These are phyloP conservation scores for Acorus gramineus DNA, from an alignment of 106 monocot species.

Conservation along the genomic window DNA sequence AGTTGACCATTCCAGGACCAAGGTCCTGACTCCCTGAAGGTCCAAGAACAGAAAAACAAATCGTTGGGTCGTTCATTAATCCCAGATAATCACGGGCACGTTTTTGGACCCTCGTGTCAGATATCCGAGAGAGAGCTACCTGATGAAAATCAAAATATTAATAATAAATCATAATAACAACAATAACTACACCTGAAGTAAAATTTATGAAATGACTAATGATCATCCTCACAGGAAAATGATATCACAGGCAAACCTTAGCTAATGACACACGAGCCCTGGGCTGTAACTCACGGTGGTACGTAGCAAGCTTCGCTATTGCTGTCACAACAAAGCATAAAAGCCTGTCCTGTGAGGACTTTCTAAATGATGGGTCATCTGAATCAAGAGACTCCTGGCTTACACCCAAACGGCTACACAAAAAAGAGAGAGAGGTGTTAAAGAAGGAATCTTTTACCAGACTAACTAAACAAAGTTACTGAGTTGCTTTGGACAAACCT, in stretches of 20 bases:
- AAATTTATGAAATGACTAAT: not conserved
- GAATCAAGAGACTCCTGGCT: constrained; percentile 46
- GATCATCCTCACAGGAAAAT: not conserved
- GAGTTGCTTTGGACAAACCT: constrained; percentile 32
- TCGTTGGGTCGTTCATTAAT: constrained; percentile 81
- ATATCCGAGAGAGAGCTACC: constrained; percentile 69
- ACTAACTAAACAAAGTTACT: not conserved
- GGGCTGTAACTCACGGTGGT: constrained; percentile 79
- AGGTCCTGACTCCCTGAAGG: constrained; percentile 25
- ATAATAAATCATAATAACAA: too few species aligned
- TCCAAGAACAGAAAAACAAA: constrained; percentile 73
- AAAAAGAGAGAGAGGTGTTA: constrained; percentile 4
- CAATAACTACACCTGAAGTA: not conserved
- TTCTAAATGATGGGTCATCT: constrained; percentile 33
- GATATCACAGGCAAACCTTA: constrained; percentile 35
- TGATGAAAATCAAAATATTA: constrained; percentile 12
- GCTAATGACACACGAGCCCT: constrained; percentile 81
- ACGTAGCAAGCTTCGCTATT: constrained; percentile 85
- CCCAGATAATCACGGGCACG: constrained; percentile 85
- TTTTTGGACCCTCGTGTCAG: constrained; percentile 65
- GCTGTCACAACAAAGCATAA: constrained; percentile 90
- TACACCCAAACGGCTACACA: constrained; percentile 61
- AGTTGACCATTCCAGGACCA: constrained; percentile 69
- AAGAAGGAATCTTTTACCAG: not conserved
- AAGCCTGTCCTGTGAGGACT: constrained; percentile 57